A percentile compares a stretch with the other conserved stretches of the same genome.
Evolutionary conservation across 106 monocot genomes (phyloP).

Genomic region (Posidonia australis): DNA sequence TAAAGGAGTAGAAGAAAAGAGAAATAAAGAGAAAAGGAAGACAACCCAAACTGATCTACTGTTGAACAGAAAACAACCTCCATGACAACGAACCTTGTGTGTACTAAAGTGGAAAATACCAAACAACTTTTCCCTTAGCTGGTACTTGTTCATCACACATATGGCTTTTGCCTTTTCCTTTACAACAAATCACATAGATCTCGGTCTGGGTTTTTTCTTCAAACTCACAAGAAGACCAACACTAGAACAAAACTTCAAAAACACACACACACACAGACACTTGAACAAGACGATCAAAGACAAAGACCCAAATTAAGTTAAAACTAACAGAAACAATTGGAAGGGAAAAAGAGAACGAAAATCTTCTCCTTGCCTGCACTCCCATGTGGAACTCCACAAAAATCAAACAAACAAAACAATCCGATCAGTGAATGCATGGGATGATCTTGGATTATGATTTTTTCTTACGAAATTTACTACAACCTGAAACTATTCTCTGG

Average conservation of each 20-base stretch:
- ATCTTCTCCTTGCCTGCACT: background rate
- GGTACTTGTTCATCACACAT: conserved; percentile 6
- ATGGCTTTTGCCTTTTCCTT: conserved; percentile 4
- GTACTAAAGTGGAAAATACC: conserved; percentile 4
- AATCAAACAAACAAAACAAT: background rate
- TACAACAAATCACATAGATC: background rate
- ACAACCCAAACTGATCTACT: no score
- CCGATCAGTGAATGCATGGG: no score
- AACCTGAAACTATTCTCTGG: no score
- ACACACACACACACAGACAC: background rate
- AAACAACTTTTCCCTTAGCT: background rate
- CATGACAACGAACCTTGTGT: conserved; percentile 3
- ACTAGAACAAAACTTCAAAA: background rate
- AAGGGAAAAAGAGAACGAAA: background rate
- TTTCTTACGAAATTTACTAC: background rate
- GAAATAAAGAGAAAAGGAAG: background rate
- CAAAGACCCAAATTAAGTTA: background rate
- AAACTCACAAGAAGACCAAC: background rate
- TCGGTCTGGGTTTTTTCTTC: background rate
- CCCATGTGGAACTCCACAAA: background rate
- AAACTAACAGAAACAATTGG: background rate
- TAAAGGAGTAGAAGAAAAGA: background rate
- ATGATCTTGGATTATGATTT: no score
- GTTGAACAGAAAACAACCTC: conserved; percentile 4
- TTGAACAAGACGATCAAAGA: background rate